A percentile compares a stretch with the other conserved stretches of the same genome.
phyloP scores from a whole-genome alignment of 768 basidiomycete species.

The Crassisporium funariophilum region DNA sequence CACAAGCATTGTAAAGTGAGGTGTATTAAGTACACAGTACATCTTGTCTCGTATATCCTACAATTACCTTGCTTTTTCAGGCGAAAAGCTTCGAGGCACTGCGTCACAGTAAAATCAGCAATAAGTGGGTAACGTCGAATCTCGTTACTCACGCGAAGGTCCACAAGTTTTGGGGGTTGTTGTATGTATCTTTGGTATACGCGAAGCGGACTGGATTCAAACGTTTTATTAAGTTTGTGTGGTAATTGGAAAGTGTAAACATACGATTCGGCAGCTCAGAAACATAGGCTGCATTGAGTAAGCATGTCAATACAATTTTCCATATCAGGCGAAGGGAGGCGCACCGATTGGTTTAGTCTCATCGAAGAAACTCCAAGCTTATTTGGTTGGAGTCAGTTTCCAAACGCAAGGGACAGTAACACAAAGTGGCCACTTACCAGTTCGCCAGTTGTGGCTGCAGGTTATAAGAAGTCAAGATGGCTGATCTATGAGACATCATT shows the following conservation, averaged over 20 bases:
- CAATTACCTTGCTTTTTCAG: too few relatives aligned
- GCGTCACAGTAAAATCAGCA: too few relatives aligned
- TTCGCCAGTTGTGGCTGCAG: slow-evolving; percentile 50
- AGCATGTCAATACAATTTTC: slow-evolving; percentile 1
- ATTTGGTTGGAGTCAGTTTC: neutral
- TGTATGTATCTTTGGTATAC: slow-evolving; percentile 64
- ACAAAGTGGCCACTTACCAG: slow-evolving; percentile 29
- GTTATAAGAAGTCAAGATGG: neutral
- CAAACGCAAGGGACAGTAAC: neutral
- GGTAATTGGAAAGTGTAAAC: neutral
- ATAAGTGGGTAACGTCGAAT: too few relatives aligned
- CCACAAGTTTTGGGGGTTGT: slow-evolving; percentile 64
- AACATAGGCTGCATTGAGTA: slow-evolving; percentile 35
- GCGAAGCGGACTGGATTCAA: slow-evolving; percentile 54
- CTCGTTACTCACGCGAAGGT: slow-evolving; percentile 56
- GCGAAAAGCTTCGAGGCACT: too few relatives aligned
- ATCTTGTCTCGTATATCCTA: too few relatives aligned
- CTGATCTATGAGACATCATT: neutral
- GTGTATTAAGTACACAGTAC: too few relatives aligned
- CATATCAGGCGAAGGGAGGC: neutral
- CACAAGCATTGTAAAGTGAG: too few relatives aligned
- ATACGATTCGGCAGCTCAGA: slow-evolving; percentile 40
- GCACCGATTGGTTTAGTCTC: slow-evolving; percentile 43
- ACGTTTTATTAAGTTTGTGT: neutral
- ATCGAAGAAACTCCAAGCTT: slow-evolving; percentile 48